Conservation (phyloP, 352 stramenopile species). For the Phytopythium chamaehyphon region DNA sequence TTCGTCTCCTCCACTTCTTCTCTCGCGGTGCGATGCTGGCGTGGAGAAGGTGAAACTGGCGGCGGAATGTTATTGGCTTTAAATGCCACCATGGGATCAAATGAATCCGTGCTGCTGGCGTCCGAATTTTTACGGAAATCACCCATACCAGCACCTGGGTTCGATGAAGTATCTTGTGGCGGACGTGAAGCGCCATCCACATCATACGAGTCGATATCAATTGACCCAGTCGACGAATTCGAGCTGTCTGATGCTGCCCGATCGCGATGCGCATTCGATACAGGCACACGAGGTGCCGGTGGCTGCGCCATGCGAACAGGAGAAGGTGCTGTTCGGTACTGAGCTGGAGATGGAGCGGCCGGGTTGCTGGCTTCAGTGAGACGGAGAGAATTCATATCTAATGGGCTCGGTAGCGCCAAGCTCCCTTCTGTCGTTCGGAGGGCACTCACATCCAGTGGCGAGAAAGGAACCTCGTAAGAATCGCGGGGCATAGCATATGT, state of each 20-base stretch:
- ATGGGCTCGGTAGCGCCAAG: conserved; percentile 11
- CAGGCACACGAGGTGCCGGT: conserved; percentile 8
- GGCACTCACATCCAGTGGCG: conserved; percentile 30
- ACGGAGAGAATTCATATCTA: too few species aligned
- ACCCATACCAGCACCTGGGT: too few species aligned
- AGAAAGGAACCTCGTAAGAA: conserved; percentile 4
- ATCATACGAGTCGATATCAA: conserved; percentile 70
- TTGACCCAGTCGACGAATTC: conserved; percentile 57
- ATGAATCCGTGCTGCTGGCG: background rate
- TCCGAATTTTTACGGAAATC: background rate
- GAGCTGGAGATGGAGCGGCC: conserved; percentile 2
- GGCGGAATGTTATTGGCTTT: background rate
- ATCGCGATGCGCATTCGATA: conserved; percentile 14
- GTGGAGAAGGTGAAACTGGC: background rate
- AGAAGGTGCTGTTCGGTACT: conserved; percentile 7
- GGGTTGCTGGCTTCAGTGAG: too few species aligned
- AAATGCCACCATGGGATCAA: background rate
- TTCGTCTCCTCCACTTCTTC: conserved; percentile 52
- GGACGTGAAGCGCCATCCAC: background rate
- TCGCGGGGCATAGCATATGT: background rate
- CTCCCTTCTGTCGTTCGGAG: conserved; percentile 18
- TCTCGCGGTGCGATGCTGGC: conserved; percentile 12
- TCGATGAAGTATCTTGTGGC: background rate
- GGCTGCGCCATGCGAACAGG: conserved; percentile 6
- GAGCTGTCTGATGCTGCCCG: conserved; percentile 50